A percentile compares a stretch with the other conserved stretches of the same genome.
These are phyloP conservation scores for Uronychia binucleata DNA, from an alignment of 73 alveolate genomes.

Conservation along the genomic window DNA sequence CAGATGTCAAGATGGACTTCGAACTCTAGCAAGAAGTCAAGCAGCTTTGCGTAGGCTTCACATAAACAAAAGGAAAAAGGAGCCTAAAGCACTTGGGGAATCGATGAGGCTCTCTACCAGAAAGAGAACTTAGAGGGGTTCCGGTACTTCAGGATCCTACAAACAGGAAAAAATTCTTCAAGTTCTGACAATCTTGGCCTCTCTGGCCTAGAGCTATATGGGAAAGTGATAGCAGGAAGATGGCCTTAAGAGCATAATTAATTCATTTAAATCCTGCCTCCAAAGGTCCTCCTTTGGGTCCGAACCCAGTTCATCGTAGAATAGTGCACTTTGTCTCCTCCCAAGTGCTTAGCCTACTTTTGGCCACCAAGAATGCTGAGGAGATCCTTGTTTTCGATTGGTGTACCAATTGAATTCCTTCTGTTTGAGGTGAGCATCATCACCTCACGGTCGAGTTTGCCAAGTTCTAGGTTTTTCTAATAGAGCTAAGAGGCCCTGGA, in stretches of 20 bases:
- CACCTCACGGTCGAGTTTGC: neutral
- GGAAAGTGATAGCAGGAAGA: constrained; percentile 76
- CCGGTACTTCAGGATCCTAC: constrained; percentile 86
- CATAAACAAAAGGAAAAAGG: constrained; percentile 29
- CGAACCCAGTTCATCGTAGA: no score
- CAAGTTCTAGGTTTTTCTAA: neutral
- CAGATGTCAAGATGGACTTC: neutral
- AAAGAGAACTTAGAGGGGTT: constrained; percentile 83
- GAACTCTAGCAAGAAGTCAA: constrained; percentile 52
- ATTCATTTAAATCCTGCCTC: no score
- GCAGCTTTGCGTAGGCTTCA: neutral
- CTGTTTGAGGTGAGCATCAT: no score
- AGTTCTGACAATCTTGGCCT: constrained; percentile 89
- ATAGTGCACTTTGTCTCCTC: no score
- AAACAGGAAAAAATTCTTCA: constrained; percentile 87
- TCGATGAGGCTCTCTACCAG: constrained; percentile 62
- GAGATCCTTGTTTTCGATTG: no score
- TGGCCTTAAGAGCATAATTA: constrained; percentile 57
- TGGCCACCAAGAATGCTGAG: no score
- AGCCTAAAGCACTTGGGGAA: constrained; percentile 90
- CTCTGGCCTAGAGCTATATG: constrained; percentile 94
- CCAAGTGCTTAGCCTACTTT: no score
- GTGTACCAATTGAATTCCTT: no score
- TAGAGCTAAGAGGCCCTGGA: neutral
- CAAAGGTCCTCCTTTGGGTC: no score